Evolutionary conservation across 2,329 filamentous ascomycete species (phyloP).

Genomic region (Fusarium sororula): DNA sequence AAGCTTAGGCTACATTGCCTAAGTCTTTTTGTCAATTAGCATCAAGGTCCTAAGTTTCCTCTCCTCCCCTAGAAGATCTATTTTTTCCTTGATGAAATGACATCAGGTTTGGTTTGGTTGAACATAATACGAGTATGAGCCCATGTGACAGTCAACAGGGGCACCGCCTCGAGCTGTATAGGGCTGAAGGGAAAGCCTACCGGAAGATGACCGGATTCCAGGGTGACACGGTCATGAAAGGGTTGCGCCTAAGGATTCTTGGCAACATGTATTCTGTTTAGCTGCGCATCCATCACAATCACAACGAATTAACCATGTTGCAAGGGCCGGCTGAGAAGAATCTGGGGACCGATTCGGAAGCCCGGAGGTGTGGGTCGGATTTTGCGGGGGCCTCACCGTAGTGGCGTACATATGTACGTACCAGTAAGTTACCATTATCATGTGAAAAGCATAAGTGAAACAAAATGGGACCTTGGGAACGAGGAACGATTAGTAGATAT

Average conservation of each 20-base stretch:
- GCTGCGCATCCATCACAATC: constrained; percentile 16
- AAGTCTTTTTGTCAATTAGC: not conserved
- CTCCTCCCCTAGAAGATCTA: not conserved
- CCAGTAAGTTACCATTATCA: too few relatives aligned
- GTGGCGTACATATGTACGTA: not conserved
- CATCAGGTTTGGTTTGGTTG: not conserved
- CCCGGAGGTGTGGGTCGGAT: constrained; percentile 11
- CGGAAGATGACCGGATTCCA: constrained; percentile 40
- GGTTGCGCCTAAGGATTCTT: constrained; percentile 28
- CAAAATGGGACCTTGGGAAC: not conserved
- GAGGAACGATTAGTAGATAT: not conserved
- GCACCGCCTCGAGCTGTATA: constrained; percentile 15
- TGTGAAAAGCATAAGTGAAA: constrained; percentile 24
- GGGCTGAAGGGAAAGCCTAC: constrained; percentile 31
- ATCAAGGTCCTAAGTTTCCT: not conserved
- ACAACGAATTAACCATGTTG: constrained; percentile 4
- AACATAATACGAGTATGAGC: not conserved
- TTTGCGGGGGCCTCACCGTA: constrained; percentile 17
- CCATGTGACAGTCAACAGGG: constrained; percentile 8
- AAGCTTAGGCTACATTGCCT: not conserved
- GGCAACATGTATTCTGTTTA: constrained; percentile 17
- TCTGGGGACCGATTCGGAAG: constrained; percentile 24
- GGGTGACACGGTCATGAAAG: constrained; percentile 12
- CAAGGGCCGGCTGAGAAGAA: constrained; percentile 6
- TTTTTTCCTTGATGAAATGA: not conserved